A percentile compares a stretch with the other conserved stretches of the same genome.
phyloP scores from a whole-genome alignment of 805 yeast species.

The Priceomyces castillae region DNA sequence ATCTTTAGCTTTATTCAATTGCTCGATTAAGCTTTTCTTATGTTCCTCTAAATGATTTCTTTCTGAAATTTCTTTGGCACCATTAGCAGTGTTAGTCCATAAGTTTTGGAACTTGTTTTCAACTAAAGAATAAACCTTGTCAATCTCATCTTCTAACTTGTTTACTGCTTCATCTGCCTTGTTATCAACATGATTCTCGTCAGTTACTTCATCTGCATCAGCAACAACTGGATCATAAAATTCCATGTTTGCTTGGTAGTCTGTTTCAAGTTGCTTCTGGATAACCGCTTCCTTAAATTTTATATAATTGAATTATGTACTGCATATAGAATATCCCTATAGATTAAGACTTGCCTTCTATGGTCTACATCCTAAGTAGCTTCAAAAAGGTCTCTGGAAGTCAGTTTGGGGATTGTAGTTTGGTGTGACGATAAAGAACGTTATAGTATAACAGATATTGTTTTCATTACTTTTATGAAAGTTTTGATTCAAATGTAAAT shows the following conservation, averaged over 20 bases:
- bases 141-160: conserved; percentile 53
- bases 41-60: conserved; percentile 27
- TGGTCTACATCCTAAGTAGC: no score
- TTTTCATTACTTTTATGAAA: no score
- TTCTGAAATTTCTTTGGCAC: conserved; percentile 30
- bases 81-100: conserved; percentile 33
- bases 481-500: no score
- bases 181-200: conserved; percentile 10
- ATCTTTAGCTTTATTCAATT: conserved; percentile 26
- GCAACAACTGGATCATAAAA: conserved; percentile 29
- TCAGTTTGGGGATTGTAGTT: no score
- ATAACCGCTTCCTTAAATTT: background rate
- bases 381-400: no score
- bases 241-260: conserved; percentile 22
- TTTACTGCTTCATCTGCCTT: conserved; percentile 53
- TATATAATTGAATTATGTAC: no score
- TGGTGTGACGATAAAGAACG: no score
- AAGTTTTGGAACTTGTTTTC: conserved; percentile 37
- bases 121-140: conserved; percentile 44
- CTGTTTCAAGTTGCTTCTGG: background rate
- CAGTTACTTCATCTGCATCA: conserved; percentile 10
- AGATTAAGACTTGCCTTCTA: no score
- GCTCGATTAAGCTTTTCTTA: conserved; percentile 25
- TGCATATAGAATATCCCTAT: no score
- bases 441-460: no score